Conservation (phyloP, 305 asterid species). For the Solanum hybrid region DNA sequence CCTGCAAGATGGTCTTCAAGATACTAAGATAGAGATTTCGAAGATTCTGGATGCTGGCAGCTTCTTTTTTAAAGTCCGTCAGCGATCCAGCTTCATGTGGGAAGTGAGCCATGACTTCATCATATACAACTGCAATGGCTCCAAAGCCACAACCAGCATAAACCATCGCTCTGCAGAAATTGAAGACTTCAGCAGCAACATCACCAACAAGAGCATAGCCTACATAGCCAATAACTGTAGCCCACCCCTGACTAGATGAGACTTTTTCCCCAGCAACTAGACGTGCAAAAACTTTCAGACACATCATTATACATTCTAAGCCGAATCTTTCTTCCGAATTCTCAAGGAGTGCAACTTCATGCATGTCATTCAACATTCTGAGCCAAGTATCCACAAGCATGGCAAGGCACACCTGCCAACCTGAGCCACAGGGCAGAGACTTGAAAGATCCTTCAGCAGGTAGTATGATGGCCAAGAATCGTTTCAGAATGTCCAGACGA, state of each 20-base stretch:
- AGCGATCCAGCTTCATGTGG: conserved; percentile 25
- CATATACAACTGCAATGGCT: conserved; percentile 41
- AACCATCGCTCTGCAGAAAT: conserved; percentile 73
- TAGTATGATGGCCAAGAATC: conserved; percentile 51
- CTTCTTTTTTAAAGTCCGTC: conserved; percentile 12
- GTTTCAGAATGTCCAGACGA: conserved; percentile 38
- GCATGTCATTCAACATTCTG: conserved; percentile 56
- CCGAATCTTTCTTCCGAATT: conserved; percentile 32
- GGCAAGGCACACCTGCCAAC: conserved; percentile 55
- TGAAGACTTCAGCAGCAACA: conserved; percentile 34
- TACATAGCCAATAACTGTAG: conserved; percentile 43
- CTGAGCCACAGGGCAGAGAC: conserved; percentile 32
- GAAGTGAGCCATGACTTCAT: conserved; percentile 29
- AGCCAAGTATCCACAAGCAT: conserved; percentile 75
- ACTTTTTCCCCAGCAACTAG: conserved; percentile 44
- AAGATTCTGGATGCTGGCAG: conserved; percentile 52
- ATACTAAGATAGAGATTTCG: conserved; percentile 53
- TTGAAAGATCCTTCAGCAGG: conserved; percentile 28
- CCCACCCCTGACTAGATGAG: conserved; percentile 71
- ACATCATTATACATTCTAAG: conserved; percentile 43
- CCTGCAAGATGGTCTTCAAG: conserved; percentile 52
- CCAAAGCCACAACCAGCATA: conserved; percentile 61
- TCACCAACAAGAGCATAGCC: conserved; percentile 39
- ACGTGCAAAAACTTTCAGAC: conserved; percentile 45
- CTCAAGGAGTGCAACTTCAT: conserved; percentile 30